phyloP scores from a whole-genome alignment of 306 rosid genomes.

The Crataegus laevigata region DNA sequence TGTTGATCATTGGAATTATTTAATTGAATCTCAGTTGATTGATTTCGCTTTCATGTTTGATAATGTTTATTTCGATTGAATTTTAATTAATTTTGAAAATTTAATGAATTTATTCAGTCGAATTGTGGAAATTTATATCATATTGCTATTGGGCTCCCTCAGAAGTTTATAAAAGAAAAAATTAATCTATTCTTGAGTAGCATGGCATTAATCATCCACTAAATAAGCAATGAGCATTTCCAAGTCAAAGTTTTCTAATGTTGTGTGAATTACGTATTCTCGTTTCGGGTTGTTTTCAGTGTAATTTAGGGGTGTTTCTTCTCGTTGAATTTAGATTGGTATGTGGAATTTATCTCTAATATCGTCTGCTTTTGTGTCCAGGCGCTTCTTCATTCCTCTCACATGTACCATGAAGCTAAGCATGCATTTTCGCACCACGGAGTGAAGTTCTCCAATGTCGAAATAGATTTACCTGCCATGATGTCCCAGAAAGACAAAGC shows the following conservation, averaged over 20 bases:
- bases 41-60: neutral
- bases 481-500: conserved; percentile 90
- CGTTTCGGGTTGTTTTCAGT: neutral
- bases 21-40: neutral
- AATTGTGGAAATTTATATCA: neutral
- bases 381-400: conserved; percentile 97
- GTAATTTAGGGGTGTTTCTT: neutral
- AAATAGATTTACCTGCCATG: conserved; percentile 93
- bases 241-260: neutral
- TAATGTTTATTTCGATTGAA: neutral
- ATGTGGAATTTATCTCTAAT: neutral
- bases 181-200: no score
- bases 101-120: neutral
- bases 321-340: no score
- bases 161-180: neutral
- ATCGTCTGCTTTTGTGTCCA: conserved; percentile 22
- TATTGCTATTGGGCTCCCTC: neutral
- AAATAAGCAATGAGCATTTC: neutral
- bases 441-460: conserved; percentile 70
- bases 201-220: neutral
- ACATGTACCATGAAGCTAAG: conserved; percentile 92
- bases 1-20: neutral
- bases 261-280: neutral
- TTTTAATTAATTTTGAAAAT: neutral
- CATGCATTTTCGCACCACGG: conserved; percentile 83